Base-by-base conservation (phyloP, 176 grass and related monocot species). In the Aegilops umbellulata region DNA sequence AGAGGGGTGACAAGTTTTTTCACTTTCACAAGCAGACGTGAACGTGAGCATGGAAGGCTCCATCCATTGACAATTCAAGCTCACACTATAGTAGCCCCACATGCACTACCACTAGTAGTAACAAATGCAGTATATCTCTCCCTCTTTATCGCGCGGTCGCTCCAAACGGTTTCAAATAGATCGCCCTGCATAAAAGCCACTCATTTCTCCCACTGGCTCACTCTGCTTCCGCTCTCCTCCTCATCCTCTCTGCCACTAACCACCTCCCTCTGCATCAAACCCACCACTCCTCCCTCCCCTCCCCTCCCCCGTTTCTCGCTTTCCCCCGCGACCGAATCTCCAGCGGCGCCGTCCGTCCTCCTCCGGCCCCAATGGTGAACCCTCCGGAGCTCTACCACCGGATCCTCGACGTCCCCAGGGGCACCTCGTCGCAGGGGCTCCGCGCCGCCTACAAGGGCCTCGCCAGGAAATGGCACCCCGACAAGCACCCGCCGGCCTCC, bases 391-490 rank as follows among this genome's bases (percentile, higher is more conserved):
- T 98, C 24, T 94, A 98, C 84, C 88, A 85, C 86, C 90, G 92
- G 51, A 92, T 95, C 79, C 93, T 98, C 17, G 80, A 92, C 81
- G 49, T 95, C 82, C 89, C 91, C 44, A 91, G 58, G 53, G 84
- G 89, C 55, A 95, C 93, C 72, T 91, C 90, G 32, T 82, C 86
- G 19, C 90, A 92, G 78, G 96, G 95, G 83, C 94, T 98, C 83
- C 91, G 96, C 77, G 80, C 85, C 46, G 96, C 96, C 3, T 95
- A 95, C 92, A 89, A 84, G 79, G 85, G 63, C 58, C 89, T 98
- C 69, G 93, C 75, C 82, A 95, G 73, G 82, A 98, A 98, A 91
- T 98, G 96, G 96, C 96, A 98, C 90, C 96, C 96, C 17, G 96
- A 98, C 90, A 98, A 95, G 79, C 96, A 98, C 86, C 93, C 96